A percentile compares a stretch with the other conserved stretches of the same genome.
Evolutionary conservation across 495 filamentous ascomycete species (phyloP).

Genomic region (Penicillium waksmanii): DNA sequence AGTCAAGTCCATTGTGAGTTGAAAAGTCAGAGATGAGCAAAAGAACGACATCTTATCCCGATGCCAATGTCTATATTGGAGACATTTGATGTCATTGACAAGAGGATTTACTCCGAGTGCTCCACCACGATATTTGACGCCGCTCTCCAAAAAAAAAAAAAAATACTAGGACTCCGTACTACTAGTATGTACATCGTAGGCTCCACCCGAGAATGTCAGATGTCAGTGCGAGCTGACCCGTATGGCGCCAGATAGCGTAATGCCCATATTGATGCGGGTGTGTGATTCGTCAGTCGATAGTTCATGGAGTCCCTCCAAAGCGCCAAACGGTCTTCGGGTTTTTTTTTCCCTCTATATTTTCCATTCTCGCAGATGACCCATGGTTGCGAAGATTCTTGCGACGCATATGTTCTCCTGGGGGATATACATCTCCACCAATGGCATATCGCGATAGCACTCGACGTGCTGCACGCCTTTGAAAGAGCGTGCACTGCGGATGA

Average conservation of each 20-base stretch:
- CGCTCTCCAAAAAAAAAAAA: constrained; percentile 3
- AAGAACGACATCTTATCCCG: background rate
- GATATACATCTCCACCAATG: constrained; percentile 6
- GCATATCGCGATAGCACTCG: background rate
- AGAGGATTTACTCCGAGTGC: background rate
- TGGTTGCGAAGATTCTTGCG: constrained; percentile 6
- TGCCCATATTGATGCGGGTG: constrained; percentile 1
- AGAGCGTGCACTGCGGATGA: constrained; percentile 21
- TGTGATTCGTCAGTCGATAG: constrained; percentile 22
- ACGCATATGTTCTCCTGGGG: constrained; percentile 9
- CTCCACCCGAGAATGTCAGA: constrained; percentile 32
- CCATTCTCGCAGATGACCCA: constrained; percentile 3
- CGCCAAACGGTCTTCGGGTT: constrained; percentile 18
- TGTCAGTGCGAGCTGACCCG: constrained; percentile 38
- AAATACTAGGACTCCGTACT: too few species aligned
- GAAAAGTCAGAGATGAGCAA: too few species aligned
- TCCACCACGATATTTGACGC: background rate
- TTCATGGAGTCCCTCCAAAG: constrained; percentile 14
- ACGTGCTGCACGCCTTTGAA: constrained; percentile 9
- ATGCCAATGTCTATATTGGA: background rate
- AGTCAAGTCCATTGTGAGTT: background rate
- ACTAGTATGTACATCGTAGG: constrained; percentile 1
- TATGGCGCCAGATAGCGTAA: constrained; percentile 24
- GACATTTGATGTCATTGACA: constrained; percentile 17
- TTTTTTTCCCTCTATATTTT: background rate